Evolutionary conservation across 345 rosid genomes (phyloP), one percentile per base, ranked within the genome.

Genomic region (Turritis glabra): DNA sequence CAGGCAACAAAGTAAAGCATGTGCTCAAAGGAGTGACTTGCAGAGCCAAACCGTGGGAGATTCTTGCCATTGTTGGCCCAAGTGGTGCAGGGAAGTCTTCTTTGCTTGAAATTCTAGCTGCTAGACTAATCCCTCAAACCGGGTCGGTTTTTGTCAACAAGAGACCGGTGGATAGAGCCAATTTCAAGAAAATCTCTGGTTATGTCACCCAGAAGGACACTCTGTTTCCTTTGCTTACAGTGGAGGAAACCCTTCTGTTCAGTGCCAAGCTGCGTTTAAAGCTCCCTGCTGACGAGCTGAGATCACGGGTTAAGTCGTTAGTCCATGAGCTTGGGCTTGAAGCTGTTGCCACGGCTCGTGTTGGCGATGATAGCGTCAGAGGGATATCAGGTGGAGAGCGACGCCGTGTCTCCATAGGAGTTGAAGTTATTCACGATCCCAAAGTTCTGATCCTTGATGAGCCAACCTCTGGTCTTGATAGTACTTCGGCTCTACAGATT

Each of bases 341-440:
- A 50, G 92, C 89, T 32, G 94, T 89, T 22, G 80, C 94, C 9
- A 78, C 5, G 41, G 78, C 86, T 41, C 85, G 97, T 25, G 96
- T 92, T 3, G 99, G 98, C 0, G 97, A 92, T 64, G 96, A 89
- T 12, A 77, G 85, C 33, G 78, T 86, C 54, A 92, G 99, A 8
- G 99, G 98, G 63, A 86, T 96, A 44, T 96, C 99, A 0, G 99
- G 99, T 5, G 99, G 99, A 8, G 97, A 96, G 81, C 85, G 92
- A 80, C 92, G 97, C 5, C 87, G 99, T 14, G 98, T 96, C 43
- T 96, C 98, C 0, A 92, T 96, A 7, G 99, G 99, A 62, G 94
- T 96, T 18, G 99, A 92, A 41, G 94, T 84, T 12, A 82, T 92
- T 29, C 99, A 96, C 23, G 96, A 92, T 58, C 99, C 99, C 1